phyloP scores from a whole-genome alignment of 495 filamentous ascomycete genomes.

The Pseudoneurospora amorphoporcata region DNA sequence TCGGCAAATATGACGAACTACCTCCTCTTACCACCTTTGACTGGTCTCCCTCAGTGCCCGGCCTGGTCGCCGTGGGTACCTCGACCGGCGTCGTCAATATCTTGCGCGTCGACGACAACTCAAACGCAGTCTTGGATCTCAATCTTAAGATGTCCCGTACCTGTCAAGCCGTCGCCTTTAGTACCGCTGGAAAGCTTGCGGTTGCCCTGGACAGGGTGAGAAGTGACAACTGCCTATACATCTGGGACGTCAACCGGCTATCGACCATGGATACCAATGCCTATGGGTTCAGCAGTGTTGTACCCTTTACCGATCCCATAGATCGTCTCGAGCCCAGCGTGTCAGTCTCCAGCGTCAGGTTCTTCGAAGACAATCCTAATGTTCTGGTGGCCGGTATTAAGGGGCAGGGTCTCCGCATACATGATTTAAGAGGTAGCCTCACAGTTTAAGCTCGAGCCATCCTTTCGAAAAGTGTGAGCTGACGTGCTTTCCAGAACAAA shows the following conservation, averaged over 20 bases:
- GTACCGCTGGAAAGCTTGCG: constrained; percentile 64
- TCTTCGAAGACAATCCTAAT: constrained; percentile 78
- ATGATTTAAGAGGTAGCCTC: constrained; percentile 71
- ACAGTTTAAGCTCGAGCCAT: neutral
- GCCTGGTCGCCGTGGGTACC: constrained; percentile 76
- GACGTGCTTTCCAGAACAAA: constrained; percentile 8
- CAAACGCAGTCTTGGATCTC: constrained; percentile 56
- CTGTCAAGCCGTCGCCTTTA: constrained; percentile 90
- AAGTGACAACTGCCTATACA: constrained; percentile 85
- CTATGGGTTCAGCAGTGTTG: constrained; percentile 25
- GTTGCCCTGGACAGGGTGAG: constrained; percentile 84
- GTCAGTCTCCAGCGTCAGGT: constrained; percentile 81
- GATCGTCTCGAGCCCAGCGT: constrained; percentile 72
- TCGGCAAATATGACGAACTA: constrained; percentile 66
- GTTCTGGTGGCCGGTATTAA: constrained; percentile 74
- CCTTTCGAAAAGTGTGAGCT: neutral
- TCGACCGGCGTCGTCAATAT: constrained; percentile 76
- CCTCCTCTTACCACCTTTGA: constrained; percentile 88
- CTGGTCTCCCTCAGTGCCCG: constrained; percentile 66
- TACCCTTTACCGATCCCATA: constrained; percentile 46
- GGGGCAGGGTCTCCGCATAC: constrained; percentile 76
- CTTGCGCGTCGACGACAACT: constrained; percentile 59
- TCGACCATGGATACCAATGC: constrained; percentile 31
- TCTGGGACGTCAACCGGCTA: constrained; percentile 79
- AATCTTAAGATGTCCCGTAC: constrained; percentile 75